phyloP scores from a whole-genome alignment of 306 rosid genomes.

The Gynostemma pentaphyllum region DNA sequence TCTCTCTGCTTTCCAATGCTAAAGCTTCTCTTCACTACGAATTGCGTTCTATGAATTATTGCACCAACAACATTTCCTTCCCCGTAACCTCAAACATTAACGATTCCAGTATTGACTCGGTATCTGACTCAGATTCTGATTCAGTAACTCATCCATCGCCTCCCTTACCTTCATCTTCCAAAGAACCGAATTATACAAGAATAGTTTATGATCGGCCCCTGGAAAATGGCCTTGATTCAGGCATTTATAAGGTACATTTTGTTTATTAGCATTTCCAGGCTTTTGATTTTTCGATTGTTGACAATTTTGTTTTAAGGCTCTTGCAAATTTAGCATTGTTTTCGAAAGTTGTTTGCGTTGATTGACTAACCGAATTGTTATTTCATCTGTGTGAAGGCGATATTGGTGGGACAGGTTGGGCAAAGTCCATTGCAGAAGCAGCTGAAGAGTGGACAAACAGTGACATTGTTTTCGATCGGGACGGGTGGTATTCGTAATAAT shows the following conservation, averaged over 20 bases:
- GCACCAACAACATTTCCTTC: slow-evolving; percentile 22
- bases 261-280: not conserved
- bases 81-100: slow-evolving; percentile 21
- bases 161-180: slow-evolving; percentile 16
- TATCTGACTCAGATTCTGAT: slow-evolving; percentile 5
- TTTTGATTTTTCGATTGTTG: slow-evolving; percentile 2
- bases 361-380: too few relatives aligned
- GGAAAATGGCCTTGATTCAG: slow-evolving; percentile 65
- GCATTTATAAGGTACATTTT: slow-evolving; percentile 53
- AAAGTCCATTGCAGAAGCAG: slow-evolving; percentile 72
- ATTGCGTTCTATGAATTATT: slow-evolving; percentile 18
- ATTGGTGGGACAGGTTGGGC: slow-evolving; percentile 71
- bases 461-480: slow-evolving; percentile 61
- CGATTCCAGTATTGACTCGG: slow-evolving; percentile 8
- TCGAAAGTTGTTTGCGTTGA: too few relatives aligned
- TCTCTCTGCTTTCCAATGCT: slow-evolving; percentile 28
- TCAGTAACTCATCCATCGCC: slow-evolving; percentile 7
- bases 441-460: slow-evolving; percentile 47
- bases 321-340: too few relatives aligned
- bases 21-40: not conserved
- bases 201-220: slow-evolving; percentile 27
- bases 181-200: not conserved
- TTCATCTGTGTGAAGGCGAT: slow-evolving; percentile 64
- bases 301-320: not conserved
- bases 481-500: slow-evolving; percentile 84